phyloP scores from a whole-genome alignment of 192 early-diverging fungal species.

The Backusella mclennaniae region DNA sequence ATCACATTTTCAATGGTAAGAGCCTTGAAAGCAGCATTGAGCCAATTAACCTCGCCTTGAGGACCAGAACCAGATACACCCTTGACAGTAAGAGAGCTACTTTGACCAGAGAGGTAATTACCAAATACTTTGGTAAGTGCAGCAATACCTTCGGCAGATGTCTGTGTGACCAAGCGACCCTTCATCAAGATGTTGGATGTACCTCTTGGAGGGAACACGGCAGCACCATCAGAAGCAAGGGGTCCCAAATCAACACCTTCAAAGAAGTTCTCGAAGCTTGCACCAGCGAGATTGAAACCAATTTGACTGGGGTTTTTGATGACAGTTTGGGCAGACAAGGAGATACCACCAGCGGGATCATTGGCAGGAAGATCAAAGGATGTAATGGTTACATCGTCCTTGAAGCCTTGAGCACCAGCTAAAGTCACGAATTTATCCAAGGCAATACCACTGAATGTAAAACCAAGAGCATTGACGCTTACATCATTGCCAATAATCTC shows the following conservation, averaged over 20 bases:
- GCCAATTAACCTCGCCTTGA: slow-evolving; percentile 33
- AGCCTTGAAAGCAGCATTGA: slow-evolving; percentile 46
- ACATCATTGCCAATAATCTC: slow-evolving; percentile 18
- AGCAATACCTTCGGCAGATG: slow-evolving; percentile 36
- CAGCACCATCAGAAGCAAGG: slow-evolving; percentile 44
- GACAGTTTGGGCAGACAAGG: slow-evolving; percentile 55
- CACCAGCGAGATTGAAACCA: slow-evolving; percentile 46
- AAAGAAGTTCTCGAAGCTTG: slow-evolving; percentile 45
- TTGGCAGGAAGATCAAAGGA: slow-evolving; percentile 55
- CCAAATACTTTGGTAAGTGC: slow-evolving; percentile 49
- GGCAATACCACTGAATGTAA: background rate
- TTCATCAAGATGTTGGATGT: slow-evolving; percentile 41
- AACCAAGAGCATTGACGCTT: no score
- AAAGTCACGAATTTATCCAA: slow-evolving; percentile 54
- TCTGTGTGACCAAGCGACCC: slow-evolving; percentile 53
- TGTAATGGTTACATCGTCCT: slow-evolving; percentile 35
- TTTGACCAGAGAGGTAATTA: slow-evolving; percentile 44
- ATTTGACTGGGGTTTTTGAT: slow-evolving; percentile 60
- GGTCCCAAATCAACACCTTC: slow-evolving; percentile 45
- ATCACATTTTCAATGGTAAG: slow-evolving; percentile 31
- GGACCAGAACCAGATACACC: slow-evolving; percentile 33
- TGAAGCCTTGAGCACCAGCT: slow-evolving; percentile 47
- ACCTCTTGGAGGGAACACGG: slow-evolving; percentile 28
- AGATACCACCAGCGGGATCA: slow-evolving; percentile 59
- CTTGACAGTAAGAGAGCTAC: slow-evolving; percentile 26